Evolutionary conservation across 805 yeast genomes (phyloP).

Genomic region (Lipomyces spencermartinsiae): DNA sequence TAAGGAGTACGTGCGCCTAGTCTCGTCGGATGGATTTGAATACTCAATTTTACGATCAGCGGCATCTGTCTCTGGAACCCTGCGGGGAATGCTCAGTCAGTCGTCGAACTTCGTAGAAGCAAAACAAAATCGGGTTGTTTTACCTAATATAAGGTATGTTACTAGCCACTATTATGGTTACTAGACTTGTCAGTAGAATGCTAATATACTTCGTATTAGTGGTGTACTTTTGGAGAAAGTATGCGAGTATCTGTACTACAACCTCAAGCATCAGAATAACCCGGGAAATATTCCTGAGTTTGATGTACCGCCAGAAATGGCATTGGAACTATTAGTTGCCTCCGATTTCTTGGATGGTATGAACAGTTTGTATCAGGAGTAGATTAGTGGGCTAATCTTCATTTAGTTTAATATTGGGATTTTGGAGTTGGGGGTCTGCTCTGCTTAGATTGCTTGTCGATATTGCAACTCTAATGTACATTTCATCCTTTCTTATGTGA

Average conservation of each 20-base stretch:
- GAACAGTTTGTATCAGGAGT: neutral
- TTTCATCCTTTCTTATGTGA: neutral
- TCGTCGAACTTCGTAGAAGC: constrained; percentile 64
- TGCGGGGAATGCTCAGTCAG: constrained; percentile 57
- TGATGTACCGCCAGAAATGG: constrained; percentile 91
- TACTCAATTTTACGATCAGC: constrained; percentile 72
- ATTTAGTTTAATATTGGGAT: constrained; percentile 1
- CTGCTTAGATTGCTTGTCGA: neutral
- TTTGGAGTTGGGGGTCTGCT: neutral
- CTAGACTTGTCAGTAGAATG: neutral
- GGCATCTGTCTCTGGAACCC: constrained; percentile 73
- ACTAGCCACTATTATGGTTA: neutral
- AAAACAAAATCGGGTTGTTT: constrained; percentile 58
- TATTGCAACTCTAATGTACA: neutral
- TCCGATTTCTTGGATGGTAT: constrained; percentile 81
- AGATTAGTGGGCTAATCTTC: neutral
- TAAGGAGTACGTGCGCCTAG: constrained; percentile 60
- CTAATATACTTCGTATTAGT: constrained; percentile 46
- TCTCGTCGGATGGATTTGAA: constrained; percentile 73
- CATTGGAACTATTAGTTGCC: constrained; percentile 86
- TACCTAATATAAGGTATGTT: constrained; percentile 57
- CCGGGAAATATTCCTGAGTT: constrained; percentile 74
- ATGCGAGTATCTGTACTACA: constrained; percentile 82
- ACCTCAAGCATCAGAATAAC: constrained; percentile 61
- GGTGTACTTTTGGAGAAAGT: constrained; percentile 76